Evolutionary conservation across 371 early-diverging fungal genomes (phyloP).

Genomic region (Syncephalastrum racemosum): DNA sequence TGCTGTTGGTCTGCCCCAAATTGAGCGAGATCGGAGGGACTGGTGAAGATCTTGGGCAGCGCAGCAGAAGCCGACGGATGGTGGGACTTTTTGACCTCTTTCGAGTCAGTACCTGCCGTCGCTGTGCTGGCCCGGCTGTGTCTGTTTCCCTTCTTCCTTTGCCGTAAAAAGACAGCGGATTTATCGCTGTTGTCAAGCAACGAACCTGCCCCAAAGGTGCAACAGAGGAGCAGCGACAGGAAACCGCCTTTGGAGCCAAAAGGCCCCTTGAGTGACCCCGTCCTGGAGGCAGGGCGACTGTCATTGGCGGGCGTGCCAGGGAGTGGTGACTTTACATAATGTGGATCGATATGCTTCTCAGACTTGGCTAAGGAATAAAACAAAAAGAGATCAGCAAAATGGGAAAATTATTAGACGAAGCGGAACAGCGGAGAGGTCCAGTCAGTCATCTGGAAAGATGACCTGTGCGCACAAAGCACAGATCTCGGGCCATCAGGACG

Average conservation of each 20-base stretch:
- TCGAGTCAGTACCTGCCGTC: not conserved
- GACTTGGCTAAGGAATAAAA: not conserved
- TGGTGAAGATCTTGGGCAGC: slow-evolving; percentile 10
- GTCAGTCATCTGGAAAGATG: not conserved
- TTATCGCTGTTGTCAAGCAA: slow-evolving; percentile 16
- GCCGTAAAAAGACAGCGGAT: slow-evolving; percentile 10
- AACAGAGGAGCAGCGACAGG: slow-evolving; percentile 24
- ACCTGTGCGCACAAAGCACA: not conserved
- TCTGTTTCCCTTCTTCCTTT: slow-evolving; percentile 5
- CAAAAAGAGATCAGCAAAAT: not conserved
- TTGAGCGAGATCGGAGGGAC: slow-evolving; percentile 6
- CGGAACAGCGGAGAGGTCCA: slow-evolving; percentile 4
- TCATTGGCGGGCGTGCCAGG: slow-evolving; percentile 2
- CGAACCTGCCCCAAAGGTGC: slow-evolving; percentile 18
- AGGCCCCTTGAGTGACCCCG: slow-evolving; percentile 12
- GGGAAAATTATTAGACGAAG: not conserved
- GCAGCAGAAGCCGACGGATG: not conserved
- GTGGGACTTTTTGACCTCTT: slow-evolving; percentile 1
- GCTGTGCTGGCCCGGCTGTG: slow-evolving; percentile 9
- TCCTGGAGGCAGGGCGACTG: slow-evolving; percentile 7
- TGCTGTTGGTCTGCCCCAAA: not conserved
- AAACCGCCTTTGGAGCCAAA: slow-evolving; percentile 15
- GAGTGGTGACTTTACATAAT: slow-evolving; percentile 10
- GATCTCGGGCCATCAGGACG: slow-evolving; percentile 2
- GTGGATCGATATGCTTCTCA: slow-evolving; percentile 4